Conservation (phyloP, 768 basidiomycete species). For the Xerocomus brunneocitrinus region DNA sequence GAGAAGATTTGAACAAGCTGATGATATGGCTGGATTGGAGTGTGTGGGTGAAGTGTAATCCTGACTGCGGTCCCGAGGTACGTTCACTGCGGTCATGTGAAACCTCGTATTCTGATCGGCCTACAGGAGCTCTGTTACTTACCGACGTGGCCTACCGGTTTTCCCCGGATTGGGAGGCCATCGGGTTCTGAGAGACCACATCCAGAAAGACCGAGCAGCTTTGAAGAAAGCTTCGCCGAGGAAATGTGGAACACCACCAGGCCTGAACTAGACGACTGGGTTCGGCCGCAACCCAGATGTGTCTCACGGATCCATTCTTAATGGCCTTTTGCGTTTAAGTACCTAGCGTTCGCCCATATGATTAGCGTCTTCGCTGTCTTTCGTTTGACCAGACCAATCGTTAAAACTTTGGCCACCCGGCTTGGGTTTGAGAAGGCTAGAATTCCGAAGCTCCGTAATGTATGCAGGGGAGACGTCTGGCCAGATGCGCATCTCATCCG, state of each 20-base stretch:
- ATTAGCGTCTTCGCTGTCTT: too few relatives aligned
- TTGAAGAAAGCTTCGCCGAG: background rate
- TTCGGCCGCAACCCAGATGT: background rate
- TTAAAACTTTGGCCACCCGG: too few relatives aligned
- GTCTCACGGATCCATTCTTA: background rate
- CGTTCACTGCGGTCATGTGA: conserved; percentile 3
- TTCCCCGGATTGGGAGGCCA: background rate
- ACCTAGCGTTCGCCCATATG: background rate
- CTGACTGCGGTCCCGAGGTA: conserved; percentile 43
- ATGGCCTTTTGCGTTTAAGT: background rate
- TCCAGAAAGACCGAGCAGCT: background rate
- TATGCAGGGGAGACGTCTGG: too few relatives aligned
- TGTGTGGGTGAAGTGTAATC: conserved; percentile 43
- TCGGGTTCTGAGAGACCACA: background rate
- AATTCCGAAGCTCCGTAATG: too few relatives aligned
- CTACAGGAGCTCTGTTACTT: background rate
- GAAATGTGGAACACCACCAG: background rate
- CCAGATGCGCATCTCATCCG: background rate
- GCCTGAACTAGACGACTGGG: background rate
- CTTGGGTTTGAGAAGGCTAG: too few relatives aligned
- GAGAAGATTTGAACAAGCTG: conserved; percentile 26
- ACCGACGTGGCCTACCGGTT: background rate
- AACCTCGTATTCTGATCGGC: background rate
- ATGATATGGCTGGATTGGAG: conserved; percentile 50
- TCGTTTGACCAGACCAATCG: too few relatives aligned